These are phyloP conservation scores for Monilinia fructicola DNA, from an alignment of 2,329 filamentous ascomycete genomes.

Conservation along the genomic window DNA sequence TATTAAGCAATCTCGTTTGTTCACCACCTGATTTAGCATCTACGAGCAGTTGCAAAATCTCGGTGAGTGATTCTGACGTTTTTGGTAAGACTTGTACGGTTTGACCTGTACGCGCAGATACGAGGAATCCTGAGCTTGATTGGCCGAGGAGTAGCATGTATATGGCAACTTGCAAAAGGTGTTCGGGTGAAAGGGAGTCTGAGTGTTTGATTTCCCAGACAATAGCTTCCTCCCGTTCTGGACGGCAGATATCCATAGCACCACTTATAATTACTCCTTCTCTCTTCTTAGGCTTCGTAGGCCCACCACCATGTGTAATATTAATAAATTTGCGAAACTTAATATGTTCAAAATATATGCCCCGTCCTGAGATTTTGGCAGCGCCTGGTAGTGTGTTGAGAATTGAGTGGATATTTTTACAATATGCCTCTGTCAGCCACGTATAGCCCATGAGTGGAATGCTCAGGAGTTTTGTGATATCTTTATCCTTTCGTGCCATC, in stretches of 20 bases:
- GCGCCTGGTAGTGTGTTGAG: neutral
- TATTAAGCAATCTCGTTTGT: constrained; percentile 16
- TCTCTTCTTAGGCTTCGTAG: constrained; percentile 2
- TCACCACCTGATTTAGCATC: constrained; percentile 10
- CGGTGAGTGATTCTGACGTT: neutral
- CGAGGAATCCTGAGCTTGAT: constrained; percentile 2
- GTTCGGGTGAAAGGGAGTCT: constrained; percentile 8
- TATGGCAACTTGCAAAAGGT: constrained; percentile 13
- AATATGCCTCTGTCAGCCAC: constrained; percentile 10
- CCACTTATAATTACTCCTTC: neutral
- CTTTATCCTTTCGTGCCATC: neutral
- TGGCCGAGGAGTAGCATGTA: constrained; percentile 13
- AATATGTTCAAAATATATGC: neutral
- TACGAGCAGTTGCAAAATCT: constrained; percentile 14
- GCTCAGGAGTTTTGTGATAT: constrained; percentile 13
- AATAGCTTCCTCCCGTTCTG: neutral
- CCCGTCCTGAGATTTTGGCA: neutral
- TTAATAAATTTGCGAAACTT: neutral
- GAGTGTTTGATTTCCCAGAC: constrained; percentile 21
- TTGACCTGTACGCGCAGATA: constrained; percentile 18
- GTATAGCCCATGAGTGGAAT: neutral
- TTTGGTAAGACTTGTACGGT: constrained; percentile 16
- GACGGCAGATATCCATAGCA: constrained; percentile 14
- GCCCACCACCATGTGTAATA: constrained; percentile 5
- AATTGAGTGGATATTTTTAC: neutral